A percentile compares a stretch with the other conserved stretches of the same genome.
These are phyloP conservation scores for Sporothrix protearum DNA, from an alignment of 2,329 filamentous ascomycete genomes.

Conservation along the genomic window DNA sequence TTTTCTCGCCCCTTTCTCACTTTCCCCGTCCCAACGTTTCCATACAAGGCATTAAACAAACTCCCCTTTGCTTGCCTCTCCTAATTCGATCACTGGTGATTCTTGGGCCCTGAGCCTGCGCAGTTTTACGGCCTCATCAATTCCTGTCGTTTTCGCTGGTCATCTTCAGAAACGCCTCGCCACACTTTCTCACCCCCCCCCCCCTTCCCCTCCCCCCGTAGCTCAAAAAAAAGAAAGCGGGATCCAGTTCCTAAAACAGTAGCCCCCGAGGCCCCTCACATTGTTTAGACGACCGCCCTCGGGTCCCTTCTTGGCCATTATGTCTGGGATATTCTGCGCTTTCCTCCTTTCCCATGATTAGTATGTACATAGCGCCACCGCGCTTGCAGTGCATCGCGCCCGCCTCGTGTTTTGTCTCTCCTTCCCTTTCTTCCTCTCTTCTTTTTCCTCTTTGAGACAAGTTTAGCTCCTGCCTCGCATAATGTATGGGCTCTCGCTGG, in stretches of 20 bases:
- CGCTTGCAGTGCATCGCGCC: background rate
- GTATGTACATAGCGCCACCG: slow-evolving; percentile 18
- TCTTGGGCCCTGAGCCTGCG: background rate
- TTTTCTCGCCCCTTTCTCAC: background rate
- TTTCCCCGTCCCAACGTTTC: background rate
- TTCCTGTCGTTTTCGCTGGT: background rate
- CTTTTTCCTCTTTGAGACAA: background rate
- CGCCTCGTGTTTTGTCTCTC: background rate
- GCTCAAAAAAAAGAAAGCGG: slow-evolving; percentile 7
- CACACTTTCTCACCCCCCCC: background rate
- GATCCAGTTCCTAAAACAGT: slow-evolving; percentile 21
- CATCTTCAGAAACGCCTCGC: background rate
- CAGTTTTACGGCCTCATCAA: background rate
- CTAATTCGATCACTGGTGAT: background rate
- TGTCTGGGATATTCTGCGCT: background rate
- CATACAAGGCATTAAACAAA: background rate
- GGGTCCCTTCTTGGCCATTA: background rate
- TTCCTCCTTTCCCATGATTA: background rate
- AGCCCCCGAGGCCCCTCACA: slow-evolving; percentile 13
- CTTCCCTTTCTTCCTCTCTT: background rate
- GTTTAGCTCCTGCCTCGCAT: background rate
- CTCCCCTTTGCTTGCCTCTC: background rate
- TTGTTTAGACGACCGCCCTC: background rate
- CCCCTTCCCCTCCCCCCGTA: too few relatives aligned
- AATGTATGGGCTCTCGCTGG: background rate